Evolutionary conservation across 768 basidiomycete genomes (phyloP).

Genomic region (Lactarius hatsudake): DNA sequence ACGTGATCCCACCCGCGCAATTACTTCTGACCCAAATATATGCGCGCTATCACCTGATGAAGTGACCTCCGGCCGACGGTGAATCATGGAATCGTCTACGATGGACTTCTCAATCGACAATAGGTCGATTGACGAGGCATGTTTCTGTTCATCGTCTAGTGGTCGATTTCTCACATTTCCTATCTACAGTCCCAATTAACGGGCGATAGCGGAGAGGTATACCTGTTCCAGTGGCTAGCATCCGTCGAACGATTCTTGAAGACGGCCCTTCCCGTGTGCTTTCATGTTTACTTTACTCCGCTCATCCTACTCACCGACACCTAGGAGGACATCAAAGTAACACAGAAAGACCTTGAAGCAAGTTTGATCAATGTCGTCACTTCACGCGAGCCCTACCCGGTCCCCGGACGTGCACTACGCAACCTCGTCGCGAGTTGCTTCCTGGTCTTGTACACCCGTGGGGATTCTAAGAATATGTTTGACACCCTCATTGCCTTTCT

Average conservation of each 20-base stretch:
- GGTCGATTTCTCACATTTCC: neutral
- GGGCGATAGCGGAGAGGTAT: constrained; percentile 77
- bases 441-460: constrained; percentile 66
- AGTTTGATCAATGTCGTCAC: constrained; percentile 66
- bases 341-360: constrained; percentile 60
- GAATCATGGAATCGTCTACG: constrained; percentile 17
- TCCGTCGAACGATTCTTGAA: constrained; percentile 57
- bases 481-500: constrained; percentile 81
- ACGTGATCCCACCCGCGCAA: constrained; percentile 9
- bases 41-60: neutral
- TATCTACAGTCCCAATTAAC: constrained; percentile 55
- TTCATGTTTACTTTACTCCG: neutral
- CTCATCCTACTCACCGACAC: neutral
- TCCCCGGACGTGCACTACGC: constrained; percentile 83
- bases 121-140: constrained; percentile 25
- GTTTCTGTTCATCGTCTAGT: neutral
- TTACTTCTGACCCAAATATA: neutral
- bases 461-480: constrained; percentile 82
- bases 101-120: constrained; percentile 24
- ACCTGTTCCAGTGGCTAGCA: constrained; percentile 82
- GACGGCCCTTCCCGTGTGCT: constrained; percentile 51
- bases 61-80: too few species aligned
- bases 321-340: constrained; percentile 65
- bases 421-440: constrained; percentile 78
- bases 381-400: constrained; percentile 63